Conservation (phyloP, 306 rosid species). For the Pyrus communis region DNA sequence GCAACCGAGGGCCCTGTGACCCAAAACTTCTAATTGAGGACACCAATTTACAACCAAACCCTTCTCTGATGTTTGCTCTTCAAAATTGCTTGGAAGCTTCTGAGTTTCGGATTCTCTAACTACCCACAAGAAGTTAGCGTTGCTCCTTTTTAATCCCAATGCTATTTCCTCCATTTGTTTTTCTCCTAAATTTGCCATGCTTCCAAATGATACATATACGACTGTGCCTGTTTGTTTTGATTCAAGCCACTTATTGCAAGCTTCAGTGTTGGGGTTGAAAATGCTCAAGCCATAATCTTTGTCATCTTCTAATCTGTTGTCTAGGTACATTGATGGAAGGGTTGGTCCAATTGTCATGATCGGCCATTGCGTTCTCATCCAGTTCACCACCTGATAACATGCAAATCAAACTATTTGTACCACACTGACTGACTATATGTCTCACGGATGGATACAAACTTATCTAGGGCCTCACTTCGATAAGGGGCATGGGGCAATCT, state of each 20-base stretch:
- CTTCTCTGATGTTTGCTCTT: not conserved
- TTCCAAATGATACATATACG: constrained; percentile 22
- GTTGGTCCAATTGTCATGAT: constrained; percentile 18
- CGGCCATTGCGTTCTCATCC: constrained; percentile 11
- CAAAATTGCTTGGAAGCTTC: constrained; percentile 18
- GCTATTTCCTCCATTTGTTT: constrained; percentile 20
- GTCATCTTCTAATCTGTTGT: constrained; percentile 6
- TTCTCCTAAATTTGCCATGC: not conserved
- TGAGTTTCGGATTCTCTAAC: constrained; percentile 6
- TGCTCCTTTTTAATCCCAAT: not conserved
- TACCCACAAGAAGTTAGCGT: constrained; percentile 12
- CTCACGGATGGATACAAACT: not conserved
- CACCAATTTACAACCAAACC: constrained; percentile 25
- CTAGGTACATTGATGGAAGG: constrained; percentile 24
- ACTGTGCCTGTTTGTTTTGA: constrained; percentile 2
- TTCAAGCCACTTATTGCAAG: constrained; percentile 17
- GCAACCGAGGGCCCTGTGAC: constrained; percentile 17
- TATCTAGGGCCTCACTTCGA: not conserved
- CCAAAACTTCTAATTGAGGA: constrained; percentile 17
- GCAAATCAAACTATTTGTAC: not conserved
- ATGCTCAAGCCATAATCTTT: constrained; percentile 1
- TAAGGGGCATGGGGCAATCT: not conserved
- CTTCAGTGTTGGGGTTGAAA: not conserved
- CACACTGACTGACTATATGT: not conserved
- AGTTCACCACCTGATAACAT: not conserved